Conservation (phyloP, 139 green algal genomes). For the Chlorella sp. region DNA sequence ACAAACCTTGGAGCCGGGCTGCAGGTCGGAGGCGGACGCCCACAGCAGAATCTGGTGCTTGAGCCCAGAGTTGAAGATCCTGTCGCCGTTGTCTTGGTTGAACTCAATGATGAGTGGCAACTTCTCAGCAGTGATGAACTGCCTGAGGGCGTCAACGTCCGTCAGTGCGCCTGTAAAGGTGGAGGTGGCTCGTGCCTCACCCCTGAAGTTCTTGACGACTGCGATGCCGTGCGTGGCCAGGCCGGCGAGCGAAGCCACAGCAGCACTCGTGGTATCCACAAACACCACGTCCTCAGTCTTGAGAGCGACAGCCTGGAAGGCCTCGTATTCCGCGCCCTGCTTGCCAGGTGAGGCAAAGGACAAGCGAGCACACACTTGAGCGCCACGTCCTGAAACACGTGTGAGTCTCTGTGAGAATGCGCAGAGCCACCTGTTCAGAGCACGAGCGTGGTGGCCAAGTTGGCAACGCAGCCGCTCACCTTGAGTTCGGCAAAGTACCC, state of each 20-base stretch:
- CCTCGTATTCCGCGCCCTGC: slow-evolving; percentile 54
- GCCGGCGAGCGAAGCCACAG: slow-evolving; percentile 60
- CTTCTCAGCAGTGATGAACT: slow-evolving; percentile 63
- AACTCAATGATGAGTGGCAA: slow-evolving; percentile 70
- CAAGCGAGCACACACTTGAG: too few relatives aligned
- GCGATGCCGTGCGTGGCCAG: slow-evolving; percentile 40
- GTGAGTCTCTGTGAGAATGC: too few relatives aligned
- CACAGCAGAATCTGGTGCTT: slow-evolving; percentile 37
- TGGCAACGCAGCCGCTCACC: slow-evolving; percentile 20
- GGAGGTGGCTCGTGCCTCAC: slow-evolving; percentile 21
- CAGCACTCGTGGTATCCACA: slow-evolving; percentile 51
- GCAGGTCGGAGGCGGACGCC: slow-evolving; percentile 12
- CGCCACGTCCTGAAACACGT: too few relatives aligned
- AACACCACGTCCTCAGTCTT: slow-evolving; percentile 60
- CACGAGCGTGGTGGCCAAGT: too few relatives aligned
- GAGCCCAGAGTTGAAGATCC: slow-evolving; percentile 77
- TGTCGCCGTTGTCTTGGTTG: slow-evolving; percentile 50
- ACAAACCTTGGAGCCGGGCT: slow-evolving; percentile 2
- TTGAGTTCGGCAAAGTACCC: slow-evolving; percentile 66
- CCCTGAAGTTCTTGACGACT: slow-evolving; percentile 62
- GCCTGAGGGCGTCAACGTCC: not conserved
- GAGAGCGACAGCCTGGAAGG: slow-evolving; percentile 49
- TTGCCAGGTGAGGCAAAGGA: too few relatives aligned
- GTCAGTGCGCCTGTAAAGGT: not conserved
- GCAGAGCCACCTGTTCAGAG: too few relatives aligned